Base-by-base conservation (phyloP, 495 filamentous ascomycete species). In the Choiromyces venosus region DNA sequence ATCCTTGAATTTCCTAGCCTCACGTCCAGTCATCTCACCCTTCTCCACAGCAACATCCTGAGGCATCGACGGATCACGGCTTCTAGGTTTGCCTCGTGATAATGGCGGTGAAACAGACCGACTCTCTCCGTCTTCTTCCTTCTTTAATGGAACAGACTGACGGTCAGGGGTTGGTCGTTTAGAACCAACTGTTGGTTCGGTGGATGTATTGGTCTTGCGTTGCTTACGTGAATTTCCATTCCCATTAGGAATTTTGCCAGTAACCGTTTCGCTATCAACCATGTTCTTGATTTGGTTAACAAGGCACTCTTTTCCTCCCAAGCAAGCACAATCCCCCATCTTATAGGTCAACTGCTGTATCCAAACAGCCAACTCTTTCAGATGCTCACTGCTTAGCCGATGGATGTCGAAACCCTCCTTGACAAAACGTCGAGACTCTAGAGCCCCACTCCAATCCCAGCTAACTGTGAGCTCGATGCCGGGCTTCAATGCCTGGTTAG, bases 401-500 rank as follows among this genome's bases (percentile, higher is more conserved):
- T 72, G 46, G 73, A 79, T 72, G 67, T 81, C 74, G 16, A 82
- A 80, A 44, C 84, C 83, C 44, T 84, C 82, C 40, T 82, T 82
- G 36, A 87, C 81, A 44, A 86, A 82, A 35, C 85, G 82, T 65
- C 42, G 61, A 40, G 71, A 40, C 14, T 68, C 71, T n/a, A 39
- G 42, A 38, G 66, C 42, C 39, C 71, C 68, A 71, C 87, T 85
- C 37, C 89, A 83, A 76, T 91, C 89, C 90, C 90, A 92, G 73
- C 86, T 86, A 33, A 90, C 84, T 1, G 90, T 91, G 33, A 92
- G 83, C 79, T 91, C 89, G 7, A 86, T 84, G 65, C 85, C 86
- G 33, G 88, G 81, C 81, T 37, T 87, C 81, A 76, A 97, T 91
- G 56, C 89, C 86, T 67, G 89, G 85, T 76, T 91, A 91, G 72